Percentiles rank a stretch among this genome's conserved stretches.
Conservation (phyloP, 257 asterid species). For the Coffea eugenioides region DNA sequence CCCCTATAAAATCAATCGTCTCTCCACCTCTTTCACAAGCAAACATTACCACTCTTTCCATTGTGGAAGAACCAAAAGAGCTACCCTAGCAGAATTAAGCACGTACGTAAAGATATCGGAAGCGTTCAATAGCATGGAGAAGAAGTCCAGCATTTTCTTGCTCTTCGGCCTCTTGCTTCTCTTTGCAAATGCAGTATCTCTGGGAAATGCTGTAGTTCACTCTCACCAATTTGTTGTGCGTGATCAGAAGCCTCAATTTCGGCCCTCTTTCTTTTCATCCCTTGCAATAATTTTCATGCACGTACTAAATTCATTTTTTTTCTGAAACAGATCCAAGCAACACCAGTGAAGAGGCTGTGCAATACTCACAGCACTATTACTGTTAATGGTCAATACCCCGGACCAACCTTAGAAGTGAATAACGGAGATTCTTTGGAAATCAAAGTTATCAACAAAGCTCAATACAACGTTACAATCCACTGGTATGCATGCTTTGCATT, state of each 20-base stretch:
- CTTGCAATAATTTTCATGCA: not conserved
- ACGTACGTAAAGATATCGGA: slow-evolving; percentile 22
- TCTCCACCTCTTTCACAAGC: slow-evolving; percentile 32
- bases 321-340: slow-evolving; percentile 65
- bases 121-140: slow-evolving; percentile 16
- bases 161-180: slow-evolving; percentile 35
- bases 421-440: slow-evolving; percentile 76
- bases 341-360: slow-evolving; percentile 92
- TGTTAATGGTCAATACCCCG: slow-evolving; percentile 78
- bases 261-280: not conserved
- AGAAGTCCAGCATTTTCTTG: slow-evolving; percentile 23
- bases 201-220: slow-evolving; percentile 53
- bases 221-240: slow-evolving; percentile 75
- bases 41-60: slow-evolving; percentile 1
- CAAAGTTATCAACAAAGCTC: slow-evolving; percentile 66
- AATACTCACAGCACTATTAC: slow-evolving; percentile 64
- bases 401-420: slow-evolving; percentile 77
- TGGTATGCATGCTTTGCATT: slow-evolving; percentile 44
- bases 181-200: slow-evolving; percentile 35
- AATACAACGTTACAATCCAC: slow-evolving; percentile 77
- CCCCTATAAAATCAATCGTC: slow-evolving; percentile 40
- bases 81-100: not conserved
- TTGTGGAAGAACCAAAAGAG: not conserved
- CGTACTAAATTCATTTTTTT: not conserved
- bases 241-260: not conserved